phyloP scores from a whole-genome alignment of 2,329 filamentous ascomycete genomes.

The Penicillium griseofulvum region DNA sequence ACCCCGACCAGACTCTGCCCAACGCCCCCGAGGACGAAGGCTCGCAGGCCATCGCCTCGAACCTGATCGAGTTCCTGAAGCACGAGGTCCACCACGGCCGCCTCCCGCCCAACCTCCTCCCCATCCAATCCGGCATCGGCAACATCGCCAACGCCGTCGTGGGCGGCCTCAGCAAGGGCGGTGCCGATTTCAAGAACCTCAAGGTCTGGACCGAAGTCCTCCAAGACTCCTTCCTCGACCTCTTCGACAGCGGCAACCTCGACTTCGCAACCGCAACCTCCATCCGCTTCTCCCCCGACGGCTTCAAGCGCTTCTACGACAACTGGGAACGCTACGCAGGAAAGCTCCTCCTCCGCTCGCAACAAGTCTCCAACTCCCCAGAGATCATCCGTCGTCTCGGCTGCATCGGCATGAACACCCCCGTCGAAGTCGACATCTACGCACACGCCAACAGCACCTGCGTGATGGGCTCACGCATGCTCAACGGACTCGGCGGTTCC shows the following conservation, averaged over 20 bases:
- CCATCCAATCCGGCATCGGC: constrained; percentile 83
- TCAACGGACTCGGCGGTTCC: constrained; percentile 78
- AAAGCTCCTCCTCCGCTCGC: constrained; percentile 82
- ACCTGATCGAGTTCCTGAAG: constrained; percentile 82
- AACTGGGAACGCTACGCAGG: constrained; percentile 76
- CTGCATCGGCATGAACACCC: constrained; percentile 92
- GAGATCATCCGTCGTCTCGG: constrained; percentile 86
- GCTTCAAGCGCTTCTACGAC: constrained; percentile 87
- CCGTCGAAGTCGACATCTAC: constrained; percentile 91
- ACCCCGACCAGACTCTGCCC: constrained; percentile 71
- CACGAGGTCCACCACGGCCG: constrained; percentile 78
- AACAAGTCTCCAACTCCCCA: constrained; percentile 83
- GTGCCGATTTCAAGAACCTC: constrained; percentile 78
- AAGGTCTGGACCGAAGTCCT: constrained; percentile 93
- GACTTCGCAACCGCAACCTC: constrained; percentile 89
- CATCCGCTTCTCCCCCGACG: constrained; percentile 85
- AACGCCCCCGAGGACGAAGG: constrained; percentile 74
- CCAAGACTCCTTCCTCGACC: constrained; percentile 88
- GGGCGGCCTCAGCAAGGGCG: constrained; percentile 70
- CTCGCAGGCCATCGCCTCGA: constrained; percentile 69
- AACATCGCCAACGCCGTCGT: constrained; percentile 93
- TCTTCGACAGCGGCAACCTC: constrained; percentile 82
- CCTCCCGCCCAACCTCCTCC: constrained; percentile 72
- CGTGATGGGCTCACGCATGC: constrained; percentile 83
- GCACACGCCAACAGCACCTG: constrained; percentile 89